Conservation (phyloP, 163 green algal genomes). For the Volvox carteri region DNA sequence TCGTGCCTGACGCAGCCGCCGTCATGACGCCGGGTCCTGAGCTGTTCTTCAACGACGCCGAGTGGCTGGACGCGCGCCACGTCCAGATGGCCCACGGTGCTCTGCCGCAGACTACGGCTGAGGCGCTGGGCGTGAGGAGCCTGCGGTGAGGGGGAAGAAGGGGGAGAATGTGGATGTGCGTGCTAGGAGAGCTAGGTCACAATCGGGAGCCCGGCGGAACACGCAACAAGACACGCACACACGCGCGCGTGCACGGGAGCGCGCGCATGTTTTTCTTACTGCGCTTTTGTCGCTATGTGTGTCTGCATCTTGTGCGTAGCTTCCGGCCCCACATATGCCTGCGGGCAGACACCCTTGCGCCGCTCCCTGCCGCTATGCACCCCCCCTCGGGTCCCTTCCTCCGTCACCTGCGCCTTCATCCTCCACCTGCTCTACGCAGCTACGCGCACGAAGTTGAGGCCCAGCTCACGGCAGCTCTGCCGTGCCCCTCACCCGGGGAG, state of each 20-base stretch:
- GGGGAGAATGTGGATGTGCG: too few relatives aligned
- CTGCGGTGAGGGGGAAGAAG: constrained; percentile 61
- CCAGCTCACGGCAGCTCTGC: constrained; percentile 52
- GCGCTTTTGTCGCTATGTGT: not conserved
- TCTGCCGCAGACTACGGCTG: constrained; percentile 69
- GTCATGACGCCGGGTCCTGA: constrained; percentile 64
- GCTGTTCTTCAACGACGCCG: constrained; percentile 84
- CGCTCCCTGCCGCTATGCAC: too few relatives aligned
- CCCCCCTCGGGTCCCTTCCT: too few relatives aligned
- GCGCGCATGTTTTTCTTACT: too few relatives aligned
- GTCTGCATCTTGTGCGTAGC: too few relatives aligned
- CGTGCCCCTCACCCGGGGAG: constrained; percentile 60
- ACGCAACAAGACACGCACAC: too few relatives aligned
- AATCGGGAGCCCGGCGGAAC: too few relatives aligned
- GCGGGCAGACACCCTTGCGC: too few relatives aligned
- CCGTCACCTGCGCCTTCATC: not conserved
- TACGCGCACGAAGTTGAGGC: constrained; percentile 63
- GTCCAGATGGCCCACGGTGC: constrained; percentile 59
- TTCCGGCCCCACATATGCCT: not conserved
- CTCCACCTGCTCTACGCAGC: constrained; percentile 5
- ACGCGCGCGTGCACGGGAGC: too few relatives aligned
- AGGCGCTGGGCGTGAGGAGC: constrained; percentile 75
- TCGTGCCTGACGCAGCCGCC: constrained; percentile 67
- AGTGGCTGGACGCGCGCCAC: constrained; percentile 56
- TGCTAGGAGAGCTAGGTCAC: too few relatives aligned